Evolutionary conservation across 106 monocot genomes (phyloP).

Genomic region (Amphibolis antarctica): DNA sequence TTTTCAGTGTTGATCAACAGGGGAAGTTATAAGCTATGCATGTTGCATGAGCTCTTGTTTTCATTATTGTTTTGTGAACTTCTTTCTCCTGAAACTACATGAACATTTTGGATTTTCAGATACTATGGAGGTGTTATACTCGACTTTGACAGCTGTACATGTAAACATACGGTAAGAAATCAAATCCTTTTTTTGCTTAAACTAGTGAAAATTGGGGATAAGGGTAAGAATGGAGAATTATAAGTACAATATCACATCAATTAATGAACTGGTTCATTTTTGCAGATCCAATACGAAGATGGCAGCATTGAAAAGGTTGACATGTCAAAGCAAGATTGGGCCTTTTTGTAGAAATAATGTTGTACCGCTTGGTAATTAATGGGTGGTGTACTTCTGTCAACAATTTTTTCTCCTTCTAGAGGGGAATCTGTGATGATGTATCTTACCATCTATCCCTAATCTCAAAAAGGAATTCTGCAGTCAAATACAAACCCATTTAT

Average conservation of each 20-base stretch:
- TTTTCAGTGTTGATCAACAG: not conserved
- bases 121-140: constrained; percentile 46
- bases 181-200: not conserved
- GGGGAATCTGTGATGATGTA: not conserved
- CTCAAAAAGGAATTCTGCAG: not conserved
- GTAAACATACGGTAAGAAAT: constrained; percentile 52
- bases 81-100: not conserved
- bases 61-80: not conserved
- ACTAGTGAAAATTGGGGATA: not conserved
- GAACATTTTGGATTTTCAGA: constrained; percentile 18
- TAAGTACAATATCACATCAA: not conserved
- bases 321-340: constrained; percentile 46
- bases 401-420: not conserved
- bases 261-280: not conserved
- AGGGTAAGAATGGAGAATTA: not conserved
- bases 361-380: too few relatives aligned
- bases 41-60: not conserved
- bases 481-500: too few relatives aligned
- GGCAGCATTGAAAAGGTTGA: constrained; percentile 37
- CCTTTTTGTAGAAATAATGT: constrained; percentile 18
- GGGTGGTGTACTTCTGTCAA: not conserved
- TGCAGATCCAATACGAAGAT: constrained; percentile 49
- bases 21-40: not conserved
- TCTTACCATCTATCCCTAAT: not conserved
- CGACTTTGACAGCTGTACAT: constrained; percentile 34